A percentile compares a stretch with the other conserved stretches of the same genome.
phyloP scores from a whole-genome alignment of 768 basidiomycete species.

The Boletus edulis region DNA sequence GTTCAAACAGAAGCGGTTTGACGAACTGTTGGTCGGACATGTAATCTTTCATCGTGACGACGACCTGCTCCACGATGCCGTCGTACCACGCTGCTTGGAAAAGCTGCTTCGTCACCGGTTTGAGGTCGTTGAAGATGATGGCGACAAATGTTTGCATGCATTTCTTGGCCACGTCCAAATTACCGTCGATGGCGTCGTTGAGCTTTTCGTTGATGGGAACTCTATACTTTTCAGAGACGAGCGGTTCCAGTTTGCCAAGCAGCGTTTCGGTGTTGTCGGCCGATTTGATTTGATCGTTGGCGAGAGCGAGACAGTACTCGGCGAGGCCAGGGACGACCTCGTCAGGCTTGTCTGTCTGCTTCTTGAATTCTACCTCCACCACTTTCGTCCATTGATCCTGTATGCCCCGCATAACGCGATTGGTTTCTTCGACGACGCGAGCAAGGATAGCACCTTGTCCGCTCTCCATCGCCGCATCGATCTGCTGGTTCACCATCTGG shows the following conservation, averaged over 20 bases:
- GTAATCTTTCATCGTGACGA: conserved; percentile 96
- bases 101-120: conserved; percentile 78
- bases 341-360: conserved; percentile 84
- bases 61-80: conserved; percentile 79
- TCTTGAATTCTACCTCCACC: conserved; percentile 83
- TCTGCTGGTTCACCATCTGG: conserved; percentile 97
- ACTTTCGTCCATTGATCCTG: conserved; percentile 87
- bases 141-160: conserved; percentile 94
- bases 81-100: conserved; percentile 92
- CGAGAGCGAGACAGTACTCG: conserved; percentile 94
- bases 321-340: conserved; percentile 86
- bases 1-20: conserved; percentile 86
- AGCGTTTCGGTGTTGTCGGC: conserved; percentile 92
- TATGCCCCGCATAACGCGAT: conserved; percentile 83
- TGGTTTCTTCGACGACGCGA: conserved; percentile 83
- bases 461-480: conserved; percentile 93
- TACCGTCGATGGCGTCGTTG: conserved; percentile 97
- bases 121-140: conserved; percentile 93
- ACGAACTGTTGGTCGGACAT: conserved; percentile 92
- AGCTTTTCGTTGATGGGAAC: conserved; percentile 77
- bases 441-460: conserved; percentile 93
- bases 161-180: conserved; percentile 96
- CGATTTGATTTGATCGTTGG: conserved; percentile 96
- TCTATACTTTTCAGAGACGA: conserved; percentile 92
- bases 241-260: conserved; percentile 79